Evolutionary conservation across 2,329 filamentous ascomycete species (phyloP).

Genomic region (Fusarium lyarnte): DNA sequence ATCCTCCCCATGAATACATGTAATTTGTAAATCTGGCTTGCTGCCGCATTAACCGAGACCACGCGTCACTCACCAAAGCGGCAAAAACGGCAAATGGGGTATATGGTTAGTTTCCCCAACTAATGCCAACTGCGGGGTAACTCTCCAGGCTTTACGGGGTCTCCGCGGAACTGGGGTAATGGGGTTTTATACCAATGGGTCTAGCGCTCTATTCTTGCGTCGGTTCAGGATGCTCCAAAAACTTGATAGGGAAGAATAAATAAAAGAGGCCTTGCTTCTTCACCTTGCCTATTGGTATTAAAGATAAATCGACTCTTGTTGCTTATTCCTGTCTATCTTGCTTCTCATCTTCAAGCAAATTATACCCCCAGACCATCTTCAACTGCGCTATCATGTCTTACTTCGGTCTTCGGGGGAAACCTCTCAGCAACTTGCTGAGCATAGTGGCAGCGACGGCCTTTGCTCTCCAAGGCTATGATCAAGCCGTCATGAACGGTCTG

Average conservation of each 20-base stretch:
- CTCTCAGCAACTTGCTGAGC: not conserved
- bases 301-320: not conserved
- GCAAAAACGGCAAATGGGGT: not conserved
- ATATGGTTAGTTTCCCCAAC: too few species aligned
- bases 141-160: not conserved
- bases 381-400: not conserved
- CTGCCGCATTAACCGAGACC: not conserved
- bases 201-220: rapidly evolving
- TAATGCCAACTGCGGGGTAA: not conserved
- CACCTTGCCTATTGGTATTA: not conserved
- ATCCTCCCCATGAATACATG: not conserved
- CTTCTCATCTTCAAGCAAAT: not conserved
- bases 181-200: too few species aligned
- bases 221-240: rapidly evolving
- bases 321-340: not conserved
- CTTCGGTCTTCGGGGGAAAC: not conserved
- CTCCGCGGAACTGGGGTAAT: not conserved
- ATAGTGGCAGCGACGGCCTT: not conserved
- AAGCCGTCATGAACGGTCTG: not conserved
- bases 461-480: not conserved
- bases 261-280: rapidly evolving
- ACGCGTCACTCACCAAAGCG: not conserved
- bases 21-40: too few species aligned
- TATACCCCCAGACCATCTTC: rapidly evolving
- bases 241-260: rapidly evolving